A percentile compares a stretch with the other conserved stretches of the same genome.
These are phyloP conservation scores for Trichomonas gallinae DNA, from an alignment of 208 protist species.

Conservation along the genomic window DNA sequence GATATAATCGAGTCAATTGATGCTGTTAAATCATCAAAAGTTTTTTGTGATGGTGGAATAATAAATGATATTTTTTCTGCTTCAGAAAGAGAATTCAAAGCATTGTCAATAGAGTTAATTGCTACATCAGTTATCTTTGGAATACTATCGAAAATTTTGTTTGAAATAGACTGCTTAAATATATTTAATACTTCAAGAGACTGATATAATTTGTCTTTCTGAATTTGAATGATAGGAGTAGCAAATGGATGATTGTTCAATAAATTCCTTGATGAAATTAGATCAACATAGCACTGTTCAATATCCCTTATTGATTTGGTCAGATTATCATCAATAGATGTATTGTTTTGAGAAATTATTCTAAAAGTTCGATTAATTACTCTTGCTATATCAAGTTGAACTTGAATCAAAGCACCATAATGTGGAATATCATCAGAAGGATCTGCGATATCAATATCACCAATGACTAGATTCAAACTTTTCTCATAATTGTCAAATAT, in stretches of 20 bases:
- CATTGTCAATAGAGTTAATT: neutral
- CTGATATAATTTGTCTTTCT: neutral
- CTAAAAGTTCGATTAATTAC: neutral
- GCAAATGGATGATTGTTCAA: neutral
- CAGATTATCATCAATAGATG: too few species aligned
- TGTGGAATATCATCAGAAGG: neutral
- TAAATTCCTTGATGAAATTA: neutral
- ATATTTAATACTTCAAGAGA: neutral
- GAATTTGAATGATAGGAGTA: neutral
- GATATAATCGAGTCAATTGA: neutral
- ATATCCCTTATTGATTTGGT: neutral
- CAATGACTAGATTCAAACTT: neutral
- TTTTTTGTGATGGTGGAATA: neutral
- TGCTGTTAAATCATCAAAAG: neutral
- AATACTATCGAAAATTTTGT: too few species aligned
- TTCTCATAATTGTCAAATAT: neutral
- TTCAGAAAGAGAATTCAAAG: neutral
- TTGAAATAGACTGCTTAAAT: too few species aligned
- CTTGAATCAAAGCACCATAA: neutral
- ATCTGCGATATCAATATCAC: neutral
- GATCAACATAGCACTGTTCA: neutral
- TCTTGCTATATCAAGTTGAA: neutral
- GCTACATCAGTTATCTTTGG: neutral
- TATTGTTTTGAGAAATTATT: neutral
- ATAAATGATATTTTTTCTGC: neutral